Evolutionary conservation across 345 rosid species (phyloP).

Genomic region (Citrus maxima): DNA sequence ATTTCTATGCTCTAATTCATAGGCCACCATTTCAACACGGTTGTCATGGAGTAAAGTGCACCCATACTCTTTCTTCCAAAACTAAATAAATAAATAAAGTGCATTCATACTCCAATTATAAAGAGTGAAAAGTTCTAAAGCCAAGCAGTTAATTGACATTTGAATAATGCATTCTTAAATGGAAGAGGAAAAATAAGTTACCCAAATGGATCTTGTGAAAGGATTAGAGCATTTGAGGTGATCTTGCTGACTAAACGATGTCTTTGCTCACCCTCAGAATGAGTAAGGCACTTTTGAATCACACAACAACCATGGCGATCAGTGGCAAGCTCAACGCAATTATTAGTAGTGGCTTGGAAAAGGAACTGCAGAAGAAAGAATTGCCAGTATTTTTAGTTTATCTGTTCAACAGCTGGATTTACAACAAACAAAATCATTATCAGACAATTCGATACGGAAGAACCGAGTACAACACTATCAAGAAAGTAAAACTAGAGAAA

Average conservation of each 20-base stretch:
- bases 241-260: slow-evolving; percentile 44
- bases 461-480: neutral
- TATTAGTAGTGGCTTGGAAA: slow-evolving; percentile 60
- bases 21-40: neutral
- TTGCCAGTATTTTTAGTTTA: neutral
- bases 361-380: slow-evolving; percentile 48
- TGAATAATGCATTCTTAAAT: neutral
- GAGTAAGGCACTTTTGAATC: slow-evolving; percentile 69
- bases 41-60: neutral
- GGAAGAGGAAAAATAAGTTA: slow-evolving; percentile 20
- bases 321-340: slow-evolving; percentile 74
- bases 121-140: neutral
- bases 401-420: neutral
- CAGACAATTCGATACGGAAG: neutral
- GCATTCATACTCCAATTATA: neutral
- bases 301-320: slow-evolving; percentile 83
- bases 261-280: slow-evolving; percentile 48
- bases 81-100: no score
- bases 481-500: neutral
- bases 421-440: neutral
- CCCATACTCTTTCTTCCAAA: neutral
- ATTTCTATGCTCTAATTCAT: neutral
- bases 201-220: slow-evolving; percentile 82
- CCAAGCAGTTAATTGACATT: neutral
- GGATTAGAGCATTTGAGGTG: slow-evolving; percentile 61